These are phyloP conservation scores for Boeremia exigua DNA, from an alignment of 2,329 filamentous ascomycete genomes.

Conservation along the genomic window DNA sequence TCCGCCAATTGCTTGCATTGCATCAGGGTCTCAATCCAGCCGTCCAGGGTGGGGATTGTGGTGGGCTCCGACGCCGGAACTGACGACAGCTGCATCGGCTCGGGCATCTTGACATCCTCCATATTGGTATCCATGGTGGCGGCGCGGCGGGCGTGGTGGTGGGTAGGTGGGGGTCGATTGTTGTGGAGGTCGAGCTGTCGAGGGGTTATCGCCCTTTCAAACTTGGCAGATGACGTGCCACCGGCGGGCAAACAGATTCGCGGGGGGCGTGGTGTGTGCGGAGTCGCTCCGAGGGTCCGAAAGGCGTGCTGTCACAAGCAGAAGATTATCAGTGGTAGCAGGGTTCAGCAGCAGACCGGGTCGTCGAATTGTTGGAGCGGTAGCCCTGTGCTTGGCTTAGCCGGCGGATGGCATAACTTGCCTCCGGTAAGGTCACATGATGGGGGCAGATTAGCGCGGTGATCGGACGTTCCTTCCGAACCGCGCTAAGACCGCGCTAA, in stretches of 20 bases:
- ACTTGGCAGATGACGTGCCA: conserved; percentile 48
- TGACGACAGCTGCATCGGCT: conserved; percentile 71
- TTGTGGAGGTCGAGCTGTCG: conserved; percentile 40
- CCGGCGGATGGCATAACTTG: not conserved
- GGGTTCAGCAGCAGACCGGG: conserved; percentile 27
- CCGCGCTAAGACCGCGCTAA: too few relatives aligned
- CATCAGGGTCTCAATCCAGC: conserved; percentile 99
- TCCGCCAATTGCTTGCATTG: conserved; percentile 97
- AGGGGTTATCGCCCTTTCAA: conserved; percentile 46
- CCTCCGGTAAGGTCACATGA: not conserved
- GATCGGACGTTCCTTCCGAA: too few relatives aligned
- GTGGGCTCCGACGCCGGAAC: conserved; percentile 81
- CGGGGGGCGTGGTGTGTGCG: conserved; percentile 2
- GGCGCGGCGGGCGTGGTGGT: conserved; percentile 27
- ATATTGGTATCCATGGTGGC: conserved; percentile 93
- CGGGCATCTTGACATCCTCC: conserved; percentile 93
- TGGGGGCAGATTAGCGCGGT: too few relatives aligned
- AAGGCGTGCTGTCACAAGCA: conserved; percentile 16
- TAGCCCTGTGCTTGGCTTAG: conserved; percentile 15
- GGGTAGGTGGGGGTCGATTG: conserved; percentile 30
- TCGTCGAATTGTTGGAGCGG: conserved; percentile 26
- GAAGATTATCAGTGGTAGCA: conserved; percentile 25
- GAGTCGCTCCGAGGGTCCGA: not conserved
- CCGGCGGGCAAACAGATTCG: conserved; percentile 17
- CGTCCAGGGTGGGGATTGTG: conserved; percentile 90